These are phyloP conservation scores for Nemania sp. DNA, from an alignment of 2,329 filamentous ascomycete genomes.

Conservation along the genomic window DNA sequence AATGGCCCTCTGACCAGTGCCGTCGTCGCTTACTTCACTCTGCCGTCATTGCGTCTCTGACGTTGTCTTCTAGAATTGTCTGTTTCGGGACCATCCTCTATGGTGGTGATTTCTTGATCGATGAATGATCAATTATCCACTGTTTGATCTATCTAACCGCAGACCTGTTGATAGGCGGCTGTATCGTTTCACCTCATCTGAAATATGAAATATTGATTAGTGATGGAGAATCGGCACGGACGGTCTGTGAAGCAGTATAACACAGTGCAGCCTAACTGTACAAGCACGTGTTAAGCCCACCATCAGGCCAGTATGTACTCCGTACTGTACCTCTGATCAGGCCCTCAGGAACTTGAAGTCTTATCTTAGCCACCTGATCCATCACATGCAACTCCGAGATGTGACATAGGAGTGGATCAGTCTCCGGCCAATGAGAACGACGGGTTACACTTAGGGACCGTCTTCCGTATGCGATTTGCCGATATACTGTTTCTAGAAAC, in stretches of 20 bases:
- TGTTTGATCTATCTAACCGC: too few relatives aligned
- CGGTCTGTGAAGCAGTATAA: neutral
- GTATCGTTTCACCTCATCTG: too few relatives aligned
- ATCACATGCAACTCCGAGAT: conserved; percentile 36
- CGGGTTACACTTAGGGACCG: neutral
- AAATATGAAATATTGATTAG: neutral
- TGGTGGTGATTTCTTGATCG: too few relatives aligned
- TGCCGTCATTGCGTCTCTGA: neutral
- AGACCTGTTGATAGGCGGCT: too few relatives aligned
- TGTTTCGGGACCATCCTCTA: too few relatives aligned
- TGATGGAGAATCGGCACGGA: neutral
- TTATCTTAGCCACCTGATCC: conserved; percentile 29
- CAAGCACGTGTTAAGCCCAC: conserved; percentile 36
- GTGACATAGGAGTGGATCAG: neutral
- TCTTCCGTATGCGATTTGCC: neutral
- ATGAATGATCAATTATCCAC: too few relatives aligned
- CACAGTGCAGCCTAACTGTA: neutral
- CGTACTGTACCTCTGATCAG: too few relatives aligned
- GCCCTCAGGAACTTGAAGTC: neutral
- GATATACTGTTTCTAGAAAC: neutral
- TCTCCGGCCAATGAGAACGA: neutral
- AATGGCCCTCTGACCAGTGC: conserved; percentile 5
- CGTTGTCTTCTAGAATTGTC: too few relatives aligned
- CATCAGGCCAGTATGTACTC: conserved; percentile 11
- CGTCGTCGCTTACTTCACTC: neutral